Evolutionary conservation across 2,329 filamentous ascomycete genomes (phyloP).

Genomic region (Talaromyces sp.): DNA sequence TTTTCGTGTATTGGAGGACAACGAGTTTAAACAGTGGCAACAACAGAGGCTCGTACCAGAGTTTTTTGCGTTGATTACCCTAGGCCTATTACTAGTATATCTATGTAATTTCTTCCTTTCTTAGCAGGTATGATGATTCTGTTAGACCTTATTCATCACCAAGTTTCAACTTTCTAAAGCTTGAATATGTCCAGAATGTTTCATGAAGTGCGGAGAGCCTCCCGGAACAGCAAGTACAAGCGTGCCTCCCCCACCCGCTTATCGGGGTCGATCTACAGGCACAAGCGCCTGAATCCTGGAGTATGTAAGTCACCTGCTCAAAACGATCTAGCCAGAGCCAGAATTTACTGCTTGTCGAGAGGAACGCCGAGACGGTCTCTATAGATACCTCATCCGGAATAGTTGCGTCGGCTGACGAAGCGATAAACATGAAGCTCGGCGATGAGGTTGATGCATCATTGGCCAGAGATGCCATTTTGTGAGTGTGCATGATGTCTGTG

Average conservation of each 20-base stretch:
- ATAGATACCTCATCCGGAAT: slow-evolving; percentile 13
- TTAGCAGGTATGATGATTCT: too few relatives aligned
- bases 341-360: background rate
- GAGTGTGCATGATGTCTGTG: background rate
- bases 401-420: background rate
- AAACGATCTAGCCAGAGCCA: background rate
- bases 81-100: too few relatives aligned
- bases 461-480: background rate
- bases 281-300: background rate
- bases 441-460: background rate
- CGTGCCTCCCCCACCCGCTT: slow-evolving; percentile 7
- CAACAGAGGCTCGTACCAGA: too few relatives aligned
- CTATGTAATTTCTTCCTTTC: too few relatives aligned
- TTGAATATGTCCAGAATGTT: background rate
- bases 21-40: too few relatives aligned
- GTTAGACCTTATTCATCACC: too few relatives aligned
- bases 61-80: too few relatives aligned
- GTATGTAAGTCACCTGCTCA: background rate
- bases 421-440: background rate
- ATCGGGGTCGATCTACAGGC: slow-evolving; percentile 9
- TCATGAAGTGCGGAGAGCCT: slow-evolving; percentile 3
- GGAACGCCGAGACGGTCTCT: background rate
- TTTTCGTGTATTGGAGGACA: too few relatives aligned
- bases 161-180: background rate
- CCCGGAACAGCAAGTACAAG: slow-evolving; percentile 12